Base-by-base conservation (phyloP, 495 filamentous ascomycete genomes). In the Talaromyces adpressus region DNA sequence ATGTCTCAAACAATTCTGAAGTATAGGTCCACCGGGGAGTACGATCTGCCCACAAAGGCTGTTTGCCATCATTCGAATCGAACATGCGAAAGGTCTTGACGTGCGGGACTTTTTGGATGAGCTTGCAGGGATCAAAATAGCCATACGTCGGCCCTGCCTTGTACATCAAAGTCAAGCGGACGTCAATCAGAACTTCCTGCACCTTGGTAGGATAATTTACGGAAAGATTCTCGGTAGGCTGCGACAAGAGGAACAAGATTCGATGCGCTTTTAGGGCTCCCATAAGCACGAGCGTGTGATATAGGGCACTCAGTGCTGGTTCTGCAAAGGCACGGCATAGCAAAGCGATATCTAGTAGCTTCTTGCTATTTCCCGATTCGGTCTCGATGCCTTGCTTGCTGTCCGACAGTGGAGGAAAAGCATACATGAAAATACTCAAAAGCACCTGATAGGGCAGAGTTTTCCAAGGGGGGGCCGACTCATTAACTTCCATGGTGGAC, bases 301-400 rank as follows among this genome's bases (percentile, higher is more conserved):
- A 94, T 4, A 94, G 78, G 12, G 82, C 87, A 14, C 88, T 85
- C 18, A 96, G 73, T 6, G 91, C 89, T 5, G 92, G 89, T 66
- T 93, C 89, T 6, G 82, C 73, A 62, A 93, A 92, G 4, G 77
- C 72, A 47, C 80, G 83, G 63, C 90, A 93, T 14, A 86, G 69
- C 9, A 81, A 71, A 11, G 89, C 84, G 18, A 85, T 73, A 23
- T 81, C 74, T 3, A 88, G 61, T 12, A 96, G 82, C 84, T 85
- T 61, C 71, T 69, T 3, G 84, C 49, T 23, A 53, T 53, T 56
- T 25, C 14, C 81, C 0, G 85, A 81, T 27, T 67, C 65, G 18
- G 75, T 72, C 41, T 73, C 70, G 20, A 61, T 68, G 5, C 69
- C 71, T 16, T 65, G 68, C 34, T 69, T 67, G 47, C 81, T 75